Base-by-base conservation (phyloP, 2,329 filamentous ascomycete species). In the Apiospora kogelbergensis region DNA sequence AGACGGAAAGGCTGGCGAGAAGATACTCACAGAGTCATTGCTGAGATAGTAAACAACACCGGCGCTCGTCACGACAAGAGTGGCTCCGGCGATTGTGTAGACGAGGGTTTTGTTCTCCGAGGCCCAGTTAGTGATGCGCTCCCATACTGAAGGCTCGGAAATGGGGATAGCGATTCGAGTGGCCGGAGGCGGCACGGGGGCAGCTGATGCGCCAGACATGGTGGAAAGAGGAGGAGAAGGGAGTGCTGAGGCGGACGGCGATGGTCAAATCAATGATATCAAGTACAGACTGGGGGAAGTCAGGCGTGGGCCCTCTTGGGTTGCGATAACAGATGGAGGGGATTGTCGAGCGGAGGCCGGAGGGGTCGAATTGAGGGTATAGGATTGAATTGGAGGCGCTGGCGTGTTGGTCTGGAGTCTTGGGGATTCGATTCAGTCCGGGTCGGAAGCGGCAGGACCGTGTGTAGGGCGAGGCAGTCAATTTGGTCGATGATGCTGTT, bases 51-150 rank as follows among this genome's bases (percentile, higher is more conserved):
- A 99, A 78, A 97, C 91, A 57, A 93, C 93, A 75, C 96, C 95
- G 42, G 95, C 95, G 71, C 93, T 93, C 17, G 94, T 96, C 68
- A 97, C 93, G 57, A 98, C 94, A 64, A 97, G 88, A 67, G 95
- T 95, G 70, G 97, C 93, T 77, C 96, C 96, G 68, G 95, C 96
- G 82, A 98, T 93, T 74, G 96, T 98, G 83, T 98, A 99, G 72
- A 97, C 95, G 68, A 95, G 88, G 64, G 93, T 92, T 85, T 98
- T 98, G 84, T 99, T 95, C 80, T 98, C 95, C 2, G 94, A 93
- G 17, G 93, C 94, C 95, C 96, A 99, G 78, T 86, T 91, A 73
- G 94, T 92, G 82, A 98, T 85, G 77, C 95, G 91, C 81, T 97
- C 93, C 94, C 94, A 97, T 68, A 96, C 83, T 63, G 93, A 73